Evolutionary conservation across 371 early-diverging fungal genomes (phyloP).

Genomic region (Blastocladiella emersonii): DNA sequence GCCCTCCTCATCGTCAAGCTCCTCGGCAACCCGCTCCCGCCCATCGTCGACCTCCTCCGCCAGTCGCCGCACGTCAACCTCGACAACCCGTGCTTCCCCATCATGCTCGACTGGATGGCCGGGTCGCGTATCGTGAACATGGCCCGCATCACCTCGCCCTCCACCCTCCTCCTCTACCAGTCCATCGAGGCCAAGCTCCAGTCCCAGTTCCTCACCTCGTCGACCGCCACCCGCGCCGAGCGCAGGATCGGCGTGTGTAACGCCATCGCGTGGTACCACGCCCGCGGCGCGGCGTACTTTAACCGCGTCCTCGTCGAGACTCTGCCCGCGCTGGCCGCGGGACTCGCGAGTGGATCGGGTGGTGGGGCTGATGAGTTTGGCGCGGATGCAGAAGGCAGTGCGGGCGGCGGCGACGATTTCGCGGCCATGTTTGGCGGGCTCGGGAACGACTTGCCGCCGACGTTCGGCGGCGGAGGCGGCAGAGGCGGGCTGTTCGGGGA

Average conservation of each 20-base stretch:
- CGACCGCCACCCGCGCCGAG: not conserved
- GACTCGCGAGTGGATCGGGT: not conserved
- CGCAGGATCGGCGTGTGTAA: not conserved
- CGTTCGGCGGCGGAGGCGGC: constrained; percentile 5
- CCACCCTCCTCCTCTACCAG: not conserved
- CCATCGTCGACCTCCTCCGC: not conserved
- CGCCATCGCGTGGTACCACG: not conserved
- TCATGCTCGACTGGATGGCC: constrained; percentile 30
- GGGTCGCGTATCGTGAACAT: not conserved
- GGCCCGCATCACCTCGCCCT: not conserved
- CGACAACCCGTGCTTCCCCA: constrained; percentile 47
- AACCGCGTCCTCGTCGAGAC: not conserved
- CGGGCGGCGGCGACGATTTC: no score
- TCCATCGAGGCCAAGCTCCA: not conserved
- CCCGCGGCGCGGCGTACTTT: not conserved
- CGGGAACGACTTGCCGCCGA: not conserved
- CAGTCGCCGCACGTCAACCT: constrained; percentile 16
- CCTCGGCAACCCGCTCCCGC: not conserved
- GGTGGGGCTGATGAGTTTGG: no score
- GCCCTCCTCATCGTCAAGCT: constrained; percentile 24
- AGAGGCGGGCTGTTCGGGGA: no score
- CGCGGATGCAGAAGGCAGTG: no score
- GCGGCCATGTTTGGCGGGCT: no score
- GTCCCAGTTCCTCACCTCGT: not conserved
- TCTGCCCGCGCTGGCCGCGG: not conserved